Evolutionary conservation across 805 yeast genomes (phyloP).

Genomic region (Ogataea sp.): DNA sequence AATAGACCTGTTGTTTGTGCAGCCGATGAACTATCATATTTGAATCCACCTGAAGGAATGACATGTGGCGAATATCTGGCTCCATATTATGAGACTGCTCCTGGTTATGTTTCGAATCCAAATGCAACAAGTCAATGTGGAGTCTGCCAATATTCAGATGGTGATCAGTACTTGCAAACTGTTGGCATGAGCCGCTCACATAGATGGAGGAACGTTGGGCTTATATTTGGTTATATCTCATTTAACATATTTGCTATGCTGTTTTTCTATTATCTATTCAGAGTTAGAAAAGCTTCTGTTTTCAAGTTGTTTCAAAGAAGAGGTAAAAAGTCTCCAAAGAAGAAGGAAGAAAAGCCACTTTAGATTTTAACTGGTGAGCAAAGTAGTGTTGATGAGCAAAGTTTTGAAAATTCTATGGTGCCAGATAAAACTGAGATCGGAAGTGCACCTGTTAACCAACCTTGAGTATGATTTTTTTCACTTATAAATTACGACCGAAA

Average conservation of each 20-base stretch:
- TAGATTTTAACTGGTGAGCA: neutral
- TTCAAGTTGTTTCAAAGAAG: neutral
- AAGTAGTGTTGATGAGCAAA: neutral
- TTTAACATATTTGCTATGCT: constrained; percentile 41
- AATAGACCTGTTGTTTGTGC: constrained; percentile 43
- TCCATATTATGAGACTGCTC: constrained; percentile 23
- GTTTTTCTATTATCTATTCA: constrained; percentile 23
- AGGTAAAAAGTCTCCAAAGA: neutral
- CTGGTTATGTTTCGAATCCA: constrained; percentile 55
- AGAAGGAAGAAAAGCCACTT: neutral
- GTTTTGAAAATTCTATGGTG: too few species aligned
- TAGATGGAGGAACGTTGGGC: constrained; percentile 64
- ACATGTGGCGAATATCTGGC: constrained; percentile 56
- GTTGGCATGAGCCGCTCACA: constrained; percentile 35
- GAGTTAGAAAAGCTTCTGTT: constrained; percentile 14
- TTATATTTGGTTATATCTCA: constrained; percentile 46
- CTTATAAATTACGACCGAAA: too few species aligned
- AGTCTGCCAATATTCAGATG: constrained; percentile 36
- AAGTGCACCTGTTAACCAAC: too few species aligned
- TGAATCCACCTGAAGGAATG: constrained; percentile 48
- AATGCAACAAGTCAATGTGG: constrained; percentile 39
- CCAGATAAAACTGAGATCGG: too few species aligned
- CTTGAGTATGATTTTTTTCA: too few species aligned
- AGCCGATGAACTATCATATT: constrained; percentile 36
- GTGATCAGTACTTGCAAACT: constrained; percentile 37